Conservation (phyloP, 2,329 filamentous ascomycete species). For the Paramyrothecium roridum region DNA sequence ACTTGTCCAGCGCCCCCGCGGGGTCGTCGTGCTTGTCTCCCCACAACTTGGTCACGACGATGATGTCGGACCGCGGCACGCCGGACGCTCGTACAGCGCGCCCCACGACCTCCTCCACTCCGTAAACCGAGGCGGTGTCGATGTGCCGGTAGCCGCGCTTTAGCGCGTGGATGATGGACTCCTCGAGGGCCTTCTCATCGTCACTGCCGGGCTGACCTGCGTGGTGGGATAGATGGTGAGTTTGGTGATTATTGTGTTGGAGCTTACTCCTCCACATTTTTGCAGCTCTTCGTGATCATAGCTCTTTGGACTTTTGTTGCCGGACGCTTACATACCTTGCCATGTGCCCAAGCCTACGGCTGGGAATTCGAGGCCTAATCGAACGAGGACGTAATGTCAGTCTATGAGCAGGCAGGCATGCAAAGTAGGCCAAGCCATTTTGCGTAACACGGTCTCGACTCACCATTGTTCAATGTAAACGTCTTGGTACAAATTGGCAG, state of each 20-base stretch:
- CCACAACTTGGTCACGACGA: slow-evolving; percentile 28
- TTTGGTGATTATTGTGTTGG: not conserved
- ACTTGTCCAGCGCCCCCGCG: slow-evolving; percentile 19
- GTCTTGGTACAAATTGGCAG: not conserved
- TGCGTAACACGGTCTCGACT: not conserved
- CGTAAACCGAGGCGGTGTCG: slow-evolving; percentile 23
- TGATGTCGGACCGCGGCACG: slow-evolving; percentile 28
- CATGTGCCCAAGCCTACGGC: slow-evolving; percentile 1
- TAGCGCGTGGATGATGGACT: slow-evolving; percentile 22
- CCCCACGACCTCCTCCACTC: slow-evolving; percentile 23
- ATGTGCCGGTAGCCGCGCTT: slow-evolving; percentile 25
- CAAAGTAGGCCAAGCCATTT: not conserved
- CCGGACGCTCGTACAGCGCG: slow-evolving; percentile 26
- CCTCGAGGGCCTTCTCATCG: slow-evolving; percentile 4
- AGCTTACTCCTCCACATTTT: too few relatives aligned
- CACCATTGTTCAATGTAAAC: not conserved
- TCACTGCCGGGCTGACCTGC: not conserved
- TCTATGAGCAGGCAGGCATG: not conserved
- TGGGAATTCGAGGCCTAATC: not conserved
- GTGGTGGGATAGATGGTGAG: not conserved
- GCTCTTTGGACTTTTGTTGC: too few relatives aligned
- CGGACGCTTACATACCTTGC: not conserved
- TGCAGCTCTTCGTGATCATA: too few relatives aligned
- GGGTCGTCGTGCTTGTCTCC: slow-evolving; percentile 24
- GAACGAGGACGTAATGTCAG: not conserved